Base-by-base conservation (phyloP, 2,329 filamentous ascomycete species). In the Neonectria ditissima region DNA sequence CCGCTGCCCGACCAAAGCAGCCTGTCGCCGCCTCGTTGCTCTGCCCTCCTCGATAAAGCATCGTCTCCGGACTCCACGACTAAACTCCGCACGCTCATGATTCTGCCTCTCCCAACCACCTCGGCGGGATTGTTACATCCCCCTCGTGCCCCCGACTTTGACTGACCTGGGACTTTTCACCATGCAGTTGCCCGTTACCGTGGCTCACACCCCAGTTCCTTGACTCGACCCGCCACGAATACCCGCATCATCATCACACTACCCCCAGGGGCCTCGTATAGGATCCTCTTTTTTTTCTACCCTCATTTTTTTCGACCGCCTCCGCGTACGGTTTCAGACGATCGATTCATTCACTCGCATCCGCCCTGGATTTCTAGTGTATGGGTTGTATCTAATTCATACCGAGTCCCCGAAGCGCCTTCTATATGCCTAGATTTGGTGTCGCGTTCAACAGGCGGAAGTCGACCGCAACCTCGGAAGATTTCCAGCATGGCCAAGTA, bases 361-460 rank as follows among this genome's bases (percentile, higher is more conserved):
- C 48, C 34, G 45, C 44, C 18, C 56, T 62, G 41, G n/a, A 51
- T 63, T 39, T 59, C 41, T 63, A 53, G 63, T 73, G 62, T 72
- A 74, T 74, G 72, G 63, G 72, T 59, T 70, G 59, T 57, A 62
- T 60, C 61, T 73, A 73, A 73, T 72, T 61, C 66, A 67, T 44
- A 55, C 37, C 58, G 43, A 67, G 26, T 62, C 61, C 52, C 34
- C 62, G 34, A 68, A 62, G 67, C 62, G 65, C 63, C 63, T 73
- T 74, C 70, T 83, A 83, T 78, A 89, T 89, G 87, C 85, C 85
- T 86, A 87, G 84, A 80, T 89, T 89, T 77, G 84, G 85, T 66
- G 84, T 85, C 75, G 80, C 83, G 66, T 89, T 89, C 67, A 82
- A 80, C 73, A 82, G 84, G 84, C 86, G 87, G 82, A 88, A 85